Percentiles rank a stretch among this genome's conserved stretches.
Evolutionary conservation across 140 eudicot species (phyloP).

Genomic region (Oenanthe javanica): DNA sequence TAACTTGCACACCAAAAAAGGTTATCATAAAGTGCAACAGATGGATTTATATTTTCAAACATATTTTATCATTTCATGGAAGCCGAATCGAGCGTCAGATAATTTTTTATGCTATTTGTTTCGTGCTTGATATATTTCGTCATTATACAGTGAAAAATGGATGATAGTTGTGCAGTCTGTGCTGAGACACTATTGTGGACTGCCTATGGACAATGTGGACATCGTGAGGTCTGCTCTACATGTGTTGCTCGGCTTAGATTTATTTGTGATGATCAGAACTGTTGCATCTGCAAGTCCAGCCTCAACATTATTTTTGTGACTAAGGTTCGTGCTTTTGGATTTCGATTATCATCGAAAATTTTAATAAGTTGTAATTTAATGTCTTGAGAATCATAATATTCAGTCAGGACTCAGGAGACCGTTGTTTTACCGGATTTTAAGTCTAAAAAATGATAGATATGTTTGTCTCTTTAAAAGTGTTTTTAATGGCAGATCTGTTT

Average conservation of each 20-base stretch:
- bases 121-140: not conserved
- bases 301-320: constrained; percentile 25
- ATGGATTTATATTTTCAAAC: not conserved
- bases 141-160: constrained; percentile 18
- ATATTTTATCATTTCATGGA: not conserved
- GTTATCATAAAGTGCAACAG: not conserved
- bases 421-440: not conserved
- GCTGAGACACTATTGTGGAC: constrained; percentile 33
- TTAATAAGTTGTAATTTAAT: not conserved
- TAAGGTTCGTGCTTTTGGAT: constrained; percentile 12
- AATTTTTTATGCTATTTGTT: not conserved
- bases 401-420: not conserved
- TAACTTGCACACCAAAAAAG: not conserved
- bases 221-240: constrained; percentile 37
- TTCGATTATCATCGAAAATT: not conserved
- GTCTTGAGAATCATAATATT: not conserved
- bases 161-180: constrained; percentile 36
- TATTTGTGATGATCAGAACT: constrained; percentile 25
- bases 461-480: not conserved
- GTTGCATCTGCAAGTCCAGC: constrained; percentile 31
- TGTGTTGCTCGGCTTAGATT: constrained; percentile 30
- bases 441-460: not conserved
- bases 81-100: not conserved
- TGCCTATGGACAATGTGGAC: constrained; percentile 36
- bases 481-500: not conserved